phyloP scores from a whole-genome alignment of 306 rosid species.

The Purshia tridentata region DNA sequence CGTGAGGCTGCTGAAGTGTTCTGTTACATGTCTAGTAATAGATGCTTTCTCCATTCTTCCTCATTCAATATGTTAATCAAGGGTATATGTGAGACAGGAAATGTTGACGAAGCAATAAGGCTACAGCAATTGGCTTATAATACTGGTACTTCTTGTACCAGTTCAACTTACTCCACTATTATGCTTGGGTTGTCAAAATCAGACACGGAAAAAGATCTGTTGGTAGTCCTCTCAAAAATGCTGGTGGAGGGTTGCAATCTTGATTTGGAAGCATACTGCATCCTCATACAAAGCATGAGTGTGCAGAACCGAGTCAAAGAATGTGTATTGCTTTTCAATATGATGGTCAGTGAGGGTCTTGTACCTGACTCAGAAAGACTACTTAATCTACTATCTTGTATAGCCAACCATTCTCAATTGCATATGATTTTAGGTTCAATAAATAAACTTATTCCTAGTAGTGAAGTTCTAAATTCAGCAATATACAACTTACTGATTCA shows the following conservation, averaged over 20 bases:
- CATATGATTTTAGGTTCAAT: conserved; percentile 50
- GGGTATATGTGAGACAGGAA: conserved; percentile 54
- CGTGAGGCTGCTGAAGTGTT: conserved; percentile 59
- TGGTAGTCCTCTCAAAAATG: conserved; percentile 55
- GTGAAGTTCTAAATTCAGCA: conserved; percentile 44
- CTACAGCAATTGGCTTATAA: conserved; percentile 51
- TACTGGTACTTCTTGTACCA: conserved; percentile 51
- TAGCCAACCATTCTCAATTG: conserved; percentile 51
- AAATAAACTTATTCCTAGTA: conserved; percentile 34
- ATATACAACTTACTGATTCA: conserved; percentile 54
- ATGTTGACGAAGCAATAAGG: conserved; percentile 45
- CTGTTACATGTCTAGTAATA: conserved; percentile 56
- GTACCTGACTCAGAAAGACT: conserved; percentile 62
- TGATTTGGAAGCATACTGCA: conserved; percentile 58
- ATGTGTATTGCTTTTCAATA: conserved; percentile 54
- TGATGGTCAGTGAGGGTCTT: conserved; percentile 61
- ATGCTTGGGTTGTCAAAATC: conserved; percentile 53
- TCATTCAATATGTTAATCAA: conserved; percentile 59
- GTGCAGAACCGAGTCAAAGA: conserved; percentile 43
- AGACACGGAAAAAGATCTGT: conserved; percentile 37
- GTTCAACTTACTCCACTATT: conserved; percentile 47
- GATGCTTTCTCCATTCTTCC: conserved; percentile 48
- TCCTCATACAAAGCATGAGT: conserved; percentile 59
- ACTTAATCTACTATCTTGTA: conserved; percentile 46
- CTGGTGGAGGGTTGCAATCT: conserved; percentile 53